These are phyloP conservation scores for Kodamaea suecica DNA, from an alignment of 1,139 yeast genomes.

Conservation along the genomic window DNA sequence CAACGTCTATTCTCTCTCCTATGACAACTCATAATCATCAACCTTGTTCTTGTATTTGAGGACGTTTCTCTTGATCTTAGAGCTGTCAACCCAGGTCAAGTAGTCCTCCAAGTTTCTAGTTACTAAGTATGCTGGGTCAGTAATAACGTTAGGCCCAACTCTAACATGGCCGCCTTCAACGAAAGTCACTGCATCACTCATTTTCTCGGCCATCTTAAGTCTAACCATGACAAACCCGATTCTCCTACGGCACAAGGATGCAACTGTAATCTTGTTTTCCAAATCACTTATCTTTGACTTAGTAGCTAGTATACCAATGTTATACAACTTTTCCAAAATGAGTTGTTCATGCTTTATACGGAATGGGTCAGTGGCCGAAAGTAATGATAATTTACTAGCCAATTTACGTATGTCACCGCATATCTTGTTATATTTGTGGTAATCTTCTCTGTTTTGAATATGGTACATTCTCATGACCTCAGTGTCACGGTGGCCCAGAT, in stretches of 20 bases:
- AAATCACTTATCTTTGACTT: slow-evolving; percentile 89
- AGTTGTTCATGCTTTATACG: slow-evolving; percentile 85
- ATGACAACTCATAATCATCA: slow-evolving; percentile 72
- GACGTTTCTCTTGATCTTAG: slow-evolving; percentile 88
- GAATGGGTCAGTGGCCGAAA: slow-evolving; percentile 83
- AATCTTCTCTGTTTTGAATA: slow-evolving; percentile 91
- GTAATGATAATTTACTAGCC: slow-evolving; percentile 78
- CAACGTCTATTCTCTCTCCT: slow-evolving; percentile 2
- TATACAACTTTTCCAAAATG: slow-evolving; percentile 77
- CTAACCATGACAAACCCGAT: slow-evolving; percentile 95
- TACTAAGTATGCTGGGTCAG: slow-evolving; percentile 93
- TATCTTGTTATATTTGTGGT: slow-evolving; percentile 85
- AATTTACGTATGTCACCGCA: slow-evolving; percentile 89
- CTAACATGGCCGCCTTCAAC: slow-evolving; percentile 97
- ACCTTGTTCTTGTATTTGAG: slow-evolving; percentile 85
- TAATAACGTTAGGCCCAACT: slow-evolving; percentile 92
- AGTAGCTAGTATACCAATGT: slow-evolving; percentile 82
- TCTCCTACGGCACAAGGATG: slow-evolving; percentile 88
- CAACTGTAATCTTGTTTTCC: slow-evolving; percentile 87
- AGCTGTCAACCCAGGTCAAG: slow-evolving; percentile 93
- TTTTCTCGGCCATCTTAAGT: slow-evolving; percentile 87
- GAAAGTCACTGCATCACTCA: slow-evolving; percentile 85
- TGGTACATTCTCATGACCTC: slow-evolving; percentile 95
- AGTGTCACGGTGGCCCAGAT: slow-evolving; percentile 89
- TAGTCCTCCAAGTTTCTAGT: slow-evolving; percentile 94